Evolutionary conservation across 495 filamentous ascomycete species (phyloP).

Genomic region (Penicillium crystallinum): DNA sequence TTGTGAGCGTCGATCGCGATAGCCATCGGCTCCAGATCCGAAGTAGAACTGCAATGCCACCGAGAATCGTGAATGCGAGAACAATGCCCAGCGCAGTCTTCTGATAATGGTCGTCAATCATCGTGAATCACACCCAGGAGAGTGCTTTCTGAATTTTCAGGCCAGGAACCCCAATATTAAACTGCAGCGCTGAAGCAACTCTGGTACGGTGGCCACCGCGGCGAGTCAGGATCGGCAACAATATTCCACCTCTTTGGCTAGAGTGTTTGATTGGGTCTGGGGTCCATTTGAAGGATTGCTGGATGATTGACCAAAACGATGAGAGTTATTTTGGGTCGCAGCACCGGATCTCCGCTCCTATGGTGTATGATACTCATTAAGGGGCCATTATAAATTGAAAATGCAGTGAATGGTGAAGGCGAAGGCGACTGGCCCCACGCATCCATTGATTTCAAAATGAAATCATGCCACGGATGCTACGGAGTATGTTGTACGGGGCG

Average conservation of each 20-base stretch:
- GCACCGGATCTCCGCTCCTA: not conserved
- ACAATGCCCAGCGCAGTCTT: slow-evolving; percentile 41
- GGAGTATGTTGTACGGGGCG: no score
- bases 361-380: not conserved
- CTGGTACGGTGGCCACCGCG: not conserved
- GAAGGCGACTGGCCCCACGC: not conserved
- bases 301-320: not conserved
- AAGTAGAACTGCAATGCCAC: slow-evolving; percentile 37
- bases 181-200: not conserved
- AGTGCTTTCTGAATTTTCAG: not conserved
- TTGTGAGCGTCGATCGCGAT: slow-evolving; percentile 22
- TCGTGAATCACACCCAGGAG: not conserved
- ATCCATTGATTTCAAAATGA: not conserved
- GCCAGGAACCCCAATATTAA: not conserved
- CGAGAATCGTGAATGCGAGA: slow-evolving; percentile 43
- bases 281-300: not conserved
- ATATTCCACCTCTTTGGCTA: not conserved
- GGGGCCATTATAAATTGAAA: not conserved
- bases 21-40: slow-evolving; percentile 43
- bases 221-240: not conserved
- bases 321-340: not conserved
- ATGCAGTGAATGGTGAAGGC: not conserved
- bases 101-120: slow-evolving; percentile 30
- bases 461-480: no score
- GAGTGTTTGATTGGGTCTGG: not conserved